Percentiles rank a stretch among this genome's conserved stretches.
Evolutionary conservation across 2,329 filamentous ascomycete species (phyloP).

Genomic region (Sporothrix variecibatus): DNA sequence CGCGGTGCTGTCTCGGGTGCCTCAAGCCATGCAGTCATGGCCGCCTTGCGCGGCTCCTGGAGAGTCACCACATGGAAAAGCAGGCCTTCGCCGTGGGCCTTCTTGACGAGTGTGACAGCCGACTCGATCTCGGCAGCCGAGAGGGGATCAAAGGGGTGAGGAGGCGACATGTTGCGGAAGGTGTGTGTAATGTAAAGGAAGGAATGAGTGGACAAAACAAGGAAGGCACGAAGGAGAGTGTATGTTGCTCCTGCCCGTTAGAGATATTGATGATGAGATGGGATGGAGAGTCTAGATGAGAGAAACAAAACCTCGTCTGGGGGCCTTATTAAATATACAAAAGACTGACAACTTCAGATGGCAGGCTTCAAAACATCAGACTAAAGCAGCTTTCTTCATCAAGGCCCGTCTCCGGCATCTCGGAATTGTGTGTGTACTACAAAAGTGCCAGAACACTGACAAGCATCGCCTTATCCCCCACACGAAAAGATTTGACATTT

Average conservation of each 20-base stretch:
- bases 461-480: conserved; percentile 1
- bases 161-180: conserved; percentile 31
- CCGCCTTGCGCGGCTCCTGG: conserved; percentile 80
- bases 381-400: not conserved
- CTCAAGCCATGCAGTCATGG: conserved; percentile 79
- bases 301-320: not conserved
- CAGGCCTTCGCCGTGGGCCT: conserved; percentile 68
- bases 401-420: not conserved
- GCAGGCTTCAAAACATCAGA: not conserved
- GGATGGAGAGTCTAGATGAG: not conserved
- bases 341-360: not conserved
- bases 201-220: not conserved
- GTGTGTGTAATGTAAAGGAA: not conserved
- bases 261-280: not conserved
- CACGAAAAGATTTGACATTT: conserved; percentile 23
- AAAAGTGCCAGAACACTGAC: not conserved
- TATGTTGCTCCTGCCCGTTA: not conserved
- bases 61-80: conserved; percentile 86
- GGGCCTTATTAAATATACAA: not conserved
- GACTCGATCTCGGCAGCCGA: conserved; percentile 70
- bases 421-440: not conserved
- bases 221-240: not conserved
- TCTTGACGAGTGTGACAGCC: conserved; percentile 67
- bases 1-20: conserved; percentile 60
- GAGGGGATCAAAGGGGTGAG: conserved; percentile 78